Evolutionary conservation across 2,329 filamentous ascomycete genomes (phyloP).

Genomic region (Teratosphaeria pseudoeucalypti): DNA sequence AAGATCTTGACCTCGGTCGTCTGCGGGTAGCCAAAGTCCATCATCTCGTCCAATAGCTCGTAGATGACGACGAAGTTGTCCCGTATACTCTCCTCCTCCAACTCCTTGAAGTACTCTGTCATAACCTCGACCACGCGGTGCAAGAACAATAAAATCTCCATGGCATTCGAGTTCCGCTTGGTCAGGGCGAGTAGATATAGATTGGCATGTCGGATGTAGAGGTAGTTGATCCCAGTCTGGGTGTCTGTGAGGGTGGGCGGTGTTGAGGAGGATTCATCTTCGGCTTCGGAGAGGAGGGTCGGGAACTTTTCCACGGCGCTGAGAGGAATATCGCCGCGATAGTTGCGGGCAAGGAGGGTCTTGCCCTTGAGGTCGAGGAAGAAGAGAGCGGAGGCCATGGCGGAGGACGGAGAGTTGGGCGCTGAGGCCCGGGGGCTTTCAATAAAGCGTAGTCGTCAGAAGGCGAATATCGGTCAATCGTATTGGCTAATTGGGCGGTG

Average conservation of each 20-base stretch:
- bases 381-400: conserved; percentile 95
- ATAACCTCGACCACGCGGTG: conserved; percentile 98
- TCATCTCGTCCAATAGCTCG: conserved; percentile 98
- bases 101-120: conserved; percentile 98
- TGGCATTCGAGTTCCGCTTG: conserved; percentile 97
- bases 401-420: conserved; percentile 18
- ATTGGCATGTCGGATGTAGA: conserved; percentile 99
- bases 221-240: conserved; percentile 78
- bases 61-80: conserved; percentile 99
- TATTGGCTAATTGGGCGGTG: background rate
- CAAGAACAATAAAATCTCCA: conserved; percentile 94
- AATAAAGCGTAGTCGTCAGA: too few relatives aligned
- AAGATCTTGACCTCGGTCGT: conserved; percentile 98
- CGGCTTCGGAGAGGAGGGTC: conserved; percentile 87
- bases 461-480: background rate
- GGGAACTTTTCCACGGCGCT: conserved; percentile 98
- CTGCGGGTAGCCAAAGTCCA: conserved; percentile 99
- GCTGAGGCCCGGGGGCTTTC: conserved; percentile 11
- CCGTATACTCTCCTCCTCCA: conserved; percentile 96
- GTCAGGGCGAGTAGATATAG: conserved; percentile 95
- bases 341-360: conserved; percentile 97
- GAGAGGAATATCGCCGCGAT: conserved; percentile 97
- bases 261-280: conserved; percentile 97
- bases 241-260: conserved; percentile 97
- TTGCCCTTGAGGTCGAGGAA: conserved; percentile 99